A percentile compares a stretch with the other conserved stretches of the same genome.
phyloP scores from a whole-genome alignment of 2,329 filamentous ascomycete genomes.

The Sodiomyces alkalinus region DNA sequence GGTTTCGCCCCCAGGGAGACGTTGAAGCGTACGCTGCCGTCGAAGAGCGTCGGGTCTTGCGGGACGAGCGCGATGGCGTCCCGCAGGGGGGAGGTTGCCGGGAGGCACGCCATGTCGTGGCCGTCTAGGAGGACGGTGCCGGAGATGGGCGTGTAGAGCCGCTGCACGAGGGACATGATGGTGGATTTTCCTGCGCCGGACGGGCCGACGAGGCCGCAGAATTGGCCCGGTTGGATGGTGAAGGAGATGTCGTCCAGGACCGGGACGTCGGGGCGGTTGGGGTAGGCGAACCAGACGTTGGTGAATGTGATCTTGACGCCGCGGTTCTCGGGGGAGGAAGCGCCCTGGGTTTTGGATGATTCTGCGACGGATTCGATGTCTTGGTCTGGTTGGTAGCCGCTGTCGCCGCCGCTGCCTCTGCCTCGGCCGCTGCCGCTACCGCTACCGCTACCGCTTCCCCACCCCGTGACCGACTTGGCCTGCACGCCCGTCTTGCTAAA shows the following conservation, averaged over 20 bases:
- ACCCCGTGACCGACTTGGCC: too few species aligned
- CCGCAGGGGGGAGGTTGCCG: slow-evolving; percentile 21
- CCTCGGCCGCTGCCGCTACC: not conserved
- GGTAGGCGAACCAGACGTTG: slow-evolving; percentile 44
- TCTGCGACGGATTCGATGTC: slow-evolving; percentile 25
- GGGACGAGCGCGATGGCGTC: slow-evolving; percentile 39
- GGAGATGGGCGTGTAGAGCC: slow-evolving; percentile 34
- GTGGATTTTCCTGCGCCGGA: slow-evolving; percentile 32
- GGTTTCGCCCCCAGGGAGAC: slow-evolving; percentile 38
- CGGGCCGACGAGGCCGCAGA: slow-evolving; percentile 27
- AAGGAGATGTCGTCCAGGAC: slow-evolving; percentile 27
- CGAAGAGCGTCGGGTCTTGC: slow-evolving; percentile 42
- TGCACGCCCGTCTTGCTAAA: slow-evolving; percentile 11
- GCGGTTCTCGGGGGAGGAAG: slow-evolving; percentile 8
- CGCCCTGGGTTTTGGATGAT: slow-evolving; percentile 6
- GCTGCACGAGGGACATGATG: slow-evolving; percentile 30
- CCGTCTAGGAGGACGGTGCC: slow-evolving; percentile 38
- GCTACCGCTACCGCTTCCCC: not conserved
- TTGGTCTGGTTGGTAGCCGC: slow-evolving; percentile 24
- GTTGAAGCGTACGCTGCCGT: slow-evolving; percentile 41
- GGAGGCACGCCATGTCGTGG: slow-evolving; percentile 21
- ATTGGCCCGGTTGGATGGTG: slow-evolving; percentile 20
- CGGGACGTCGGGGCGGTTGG: slow-evolving; percentile 36
- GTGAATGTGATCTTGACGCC: slow-evolving; percentile 31
- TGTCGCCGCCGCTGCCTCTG: slow-evolving; percentile 9